These are phyloP conservation scores for Anethum foeniculum DNA, from an alignment of 140 eudicot genomes.

Conservation along the genomic window DNA sequence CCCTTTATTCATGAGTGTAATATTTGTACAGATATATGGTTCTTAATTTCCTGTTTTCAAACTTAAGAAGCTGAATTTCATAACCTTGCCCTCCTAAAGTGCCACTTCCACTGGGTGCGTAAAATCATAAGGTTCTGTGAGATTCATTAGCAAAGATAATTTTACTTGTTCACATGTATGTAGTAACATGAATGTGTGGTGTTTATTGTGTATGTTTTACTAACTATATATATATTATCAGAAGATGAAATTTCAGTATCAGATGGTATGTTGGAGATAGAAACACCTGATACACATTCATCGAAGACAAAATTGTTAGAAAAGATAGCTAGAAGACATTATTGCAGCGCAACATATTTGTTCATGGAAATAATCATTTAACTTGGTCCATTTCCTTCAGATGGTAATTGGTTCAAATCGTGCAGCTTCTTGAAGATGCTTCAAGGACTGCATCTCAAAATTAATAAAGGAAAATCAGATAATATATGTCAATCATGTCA, in stretches of 20 bases:
- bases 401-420: no score
- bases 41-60: not conserved
- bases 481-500: no score
- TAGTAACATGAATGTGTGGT: no score
- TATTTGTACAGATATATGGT: not conserved
- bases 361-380: not conserved
- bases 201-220: no score
- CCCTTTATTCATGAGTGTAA: not conserved
- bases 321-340: not conserved
- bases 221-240: not conserved
- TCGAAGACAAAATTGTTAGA: not conserved
- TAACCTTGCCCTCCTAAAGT: not conserved
- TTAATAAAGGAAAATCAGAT: no score
- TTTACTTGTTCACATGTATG: no score
- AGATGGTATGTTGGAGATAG: not conserved
- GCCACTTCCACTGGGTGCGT: not conserved
- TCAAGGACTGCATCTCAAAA: no score
- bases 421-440: no score
- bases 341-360: not conserved
- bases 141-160: not conserved
- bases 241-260: not conserved
- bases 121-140: not conserved
- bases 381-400: no score
- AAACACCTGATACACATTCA: not conserved
- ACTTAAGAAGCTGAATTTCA: not conserved